Base-by-base conservation (phyloP, 352 stramenopile genomes). In the Pythium myriotylum region DNA sequence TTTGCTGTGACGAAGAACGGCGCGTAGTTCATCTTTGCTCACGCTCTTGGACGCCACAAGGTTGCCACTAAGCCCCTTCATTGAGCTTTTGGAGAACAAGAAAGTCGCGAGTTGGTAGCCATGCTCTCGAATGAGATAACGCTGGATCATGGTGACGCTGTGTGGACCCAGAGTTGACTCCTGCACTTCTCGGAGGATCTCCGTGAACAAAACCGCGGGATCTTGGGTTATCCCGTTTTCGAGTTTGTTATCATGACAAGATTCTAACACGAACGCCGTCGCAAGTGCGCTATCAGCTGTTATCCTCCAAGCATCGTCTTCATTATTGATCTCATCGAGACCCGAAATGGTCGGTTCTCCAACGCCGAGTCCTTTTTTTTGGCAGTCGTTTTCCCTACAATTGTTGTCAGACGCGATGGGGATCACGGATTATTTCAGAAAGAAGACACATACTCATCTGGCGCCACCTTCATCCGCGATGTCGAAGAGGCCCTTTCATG, bases 71-170 rank as follows among this genome's bases (percentile, higher is more conserved):
- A 13, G 16, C 1, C 49, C 62, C 37, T 60, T 62, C 35, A 90
- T 17, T 19, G 54, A 77, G 67, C 78, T 88, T 40, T 84, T 86
- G 14, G 53, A 56, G 10, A 88, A 65, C 2, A 89, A 23, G 7
- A 70, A 75, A 2, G 72, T 60, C 2, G 72, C 64, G 43, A 91
- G 85, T 19, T 77, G 77, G 51, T 91, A 88, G 0, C 81, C 79
- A 24, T 78, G 73, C 6, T 55, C 41, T 14, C 57, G 67, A 23
- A 84, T 72, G 17, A 91, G 66, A 20, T 54, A 50, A 9, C 70
- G 59, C 8, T 71, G 70, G 12, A 84, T 57, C 0, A 1, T 26
- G 1, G n/a, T 27, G 1, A 60, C 20, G 17, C 17, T 40, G 10
- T 23, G 7, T 20, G 19, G n/a, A 14, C 24, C 0, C 5, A 65